Evolutionary conservation across 495 filamentous ascomycete genomes (phyloP).

Genomic region (Podospora conica): DNA sequence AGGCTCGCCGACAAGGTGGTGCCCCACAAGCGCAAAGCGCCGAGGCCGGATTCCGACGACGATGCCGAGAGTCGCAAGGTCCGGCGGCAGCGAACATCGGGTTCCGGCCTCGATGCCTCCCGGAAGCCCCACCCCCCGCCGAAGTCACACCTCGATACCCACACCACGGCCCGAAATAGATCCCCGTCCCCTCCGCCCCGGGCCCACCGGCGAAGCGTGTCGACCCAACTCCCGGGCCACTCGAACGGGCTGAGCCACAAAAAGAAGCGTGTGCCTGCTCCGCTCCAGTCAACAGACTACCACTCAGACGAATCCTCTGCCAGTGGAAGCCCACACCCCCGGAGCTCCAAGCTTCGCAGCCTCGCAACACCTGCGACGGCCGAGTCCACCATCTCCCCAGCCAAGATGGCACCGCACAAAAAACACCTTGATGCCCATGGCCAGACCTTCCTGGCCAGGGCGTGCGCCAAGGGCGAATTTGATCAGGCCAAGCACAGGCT

Average conservation of each 20-base stretch:
- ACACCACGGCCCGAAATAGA: constrained; percentile 42
- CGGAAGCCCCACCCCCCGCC: constrained; percentile 24
- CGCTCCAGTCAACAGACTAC: constrained; percentile 57
- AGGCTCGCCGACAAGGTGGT: constrained; percentile 35
- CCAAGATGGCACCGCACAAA: constrained; percentile 63
- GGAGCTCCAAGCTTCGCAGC: constrained; percentile 57
- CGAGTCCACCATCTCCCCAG: constrained; percentile 55
- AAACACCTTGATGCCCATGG: constrained; percentile 82
- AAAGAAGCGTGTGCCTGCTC: constrained; percentile 51
- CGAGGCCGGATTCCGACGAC: constrained; percentile 44
- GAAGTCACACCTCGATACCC: constrained; percentile 32
- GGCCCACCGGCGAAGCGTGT: constrained; percentile 56
- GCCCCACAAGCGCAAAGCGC: constrained; percentile 40
- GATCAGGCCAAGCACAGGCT: constrained; percentile 62
- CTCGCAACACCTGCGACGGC: constrained; percentile 53
- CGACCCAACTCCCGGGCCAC: constrained; percentile 51
- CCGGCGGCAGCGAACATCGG: constrained; percentile 44
- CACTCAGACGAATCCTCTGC: constrained; percentile 69
- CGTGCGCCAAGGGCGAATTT: constrained; percentile 69
- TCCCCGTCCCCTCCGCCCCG: constrained; percentile 59
- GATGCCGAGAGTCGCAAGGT: constrained; percentile 42
- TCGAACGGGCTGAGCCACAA: constrained; percentile 50
- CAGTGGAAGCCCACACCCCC: constrained; percentile 64
- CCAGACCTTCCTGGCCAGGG: constrained; percentile 75
- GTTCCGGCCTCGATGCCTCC: constrained; percentile 34